Conservation (phyloP, 164 flowering plant species). For the Magnolia changhungtana region DNA sequence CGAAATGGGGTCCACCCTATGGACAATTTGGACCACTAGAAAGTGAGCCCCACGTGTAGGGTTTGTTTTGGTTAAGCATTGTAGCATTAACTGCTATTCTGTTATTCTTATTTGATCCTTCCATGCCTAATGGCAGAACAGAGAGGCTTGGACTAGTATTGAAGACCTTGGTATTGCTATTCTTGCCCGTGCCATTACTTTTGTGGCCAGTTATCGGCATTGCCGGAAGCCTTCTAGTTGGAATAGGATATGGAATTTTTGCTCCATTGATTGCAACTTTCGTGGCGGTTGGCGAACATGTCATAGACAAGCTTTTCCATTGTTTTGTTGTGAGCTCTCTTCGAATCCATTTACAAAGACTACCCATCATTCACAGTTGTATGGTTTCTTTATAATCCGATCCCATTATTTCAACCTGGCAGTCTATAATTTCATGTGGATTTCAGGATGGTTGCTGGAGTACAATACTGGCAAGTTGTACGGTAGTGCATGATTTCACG, state of each 20-base stretch:
- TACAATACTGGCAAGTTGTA: constrained; percentile 66
- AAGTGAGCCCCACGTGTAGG: neutral
- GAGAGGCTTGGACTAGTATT: constrained; percentile 64
- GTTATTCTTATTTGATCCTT: neutral
- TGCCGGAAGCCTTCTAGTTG: constrained; percentile 68
- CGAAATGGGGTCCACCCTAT: too few relatives aligned
- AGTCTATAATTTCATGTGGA: neutral
- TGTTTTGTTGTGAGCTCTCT: constrained; percentile 58
- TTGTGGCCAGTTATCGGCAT: constrained; percentile 73
- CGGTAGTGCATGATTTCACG: constrained; percentile 68
- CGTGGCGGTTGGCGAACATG: constrained; percentile 64
- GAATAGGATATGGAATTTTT: constrained; percentile 79
- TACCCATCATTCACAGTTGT: neutral
- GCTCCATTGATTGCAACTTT: constrained; percentile 79
- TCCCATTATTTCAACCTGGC: too few relatives aligned
- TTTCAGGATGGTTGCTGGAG: constrained; percentile 78
- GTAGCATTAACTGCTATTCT: neutral
- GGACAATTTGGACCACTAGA: neutral
- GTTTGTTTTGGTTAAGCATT: neutral
- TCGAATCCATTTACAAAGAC: neutral
- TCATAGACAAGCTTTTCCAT: constrained; percentile 46
- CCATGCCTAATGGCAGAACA: constrained; percentile 41
- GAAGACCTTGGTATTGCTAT: constrained; percentile 47
- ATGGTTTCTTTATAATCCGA: too few relatives aligned
- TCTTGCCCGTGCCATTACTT: constrained; percentile 62